Percentiles rank a stretch among this genome's conserved stretches.
Evolutionary conservation across 192 early-diverging fungal genomes (phyloP).

Genomic region (Bifiguratus adelaidae): DNA sequence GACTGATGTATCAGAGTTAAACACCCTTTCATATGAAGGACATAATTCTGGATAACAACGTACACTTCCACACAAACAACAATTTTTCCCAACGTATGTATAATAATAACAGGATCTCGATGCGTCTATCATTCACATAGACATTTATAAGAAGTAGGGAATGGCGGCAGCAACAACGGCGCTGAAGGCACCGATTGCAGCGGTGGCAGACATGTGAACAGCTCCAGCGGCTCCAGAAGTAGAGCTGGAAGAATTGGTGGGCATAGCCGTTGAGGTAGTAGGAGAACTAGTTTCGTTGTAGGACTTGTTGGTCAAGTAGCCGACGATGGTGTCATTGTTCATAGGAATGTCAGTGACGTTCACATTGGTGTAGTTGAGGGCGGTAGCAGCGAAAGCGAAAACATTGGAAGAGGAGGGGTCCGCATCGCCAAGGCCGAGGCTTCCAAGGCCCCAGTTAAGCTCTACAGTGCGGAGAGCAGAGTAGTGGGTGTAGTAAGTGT

Average conservation of each 20-base stretch:
- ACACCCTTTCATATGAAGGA: no score
- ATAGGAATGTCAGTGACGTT: constrained; percentile 15
- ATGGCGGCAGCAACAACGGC: not conserved
- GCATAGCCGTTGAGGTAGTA: not conserved
- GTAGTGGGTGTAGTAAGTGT: constrained; percentile 54
- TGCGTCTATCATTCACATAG: no score
- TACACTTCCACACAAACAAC: no score
- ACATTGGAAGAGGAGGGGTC: constrained; percentile 30
- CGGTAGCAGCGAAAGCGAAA: constrained; percentile 22
- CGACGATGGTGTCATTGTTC: constrained; percentile 22
- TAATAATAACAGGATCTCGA: no score
- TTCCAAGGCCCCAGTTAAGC: constrained; percentile 49
- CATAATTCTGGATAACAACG: no score
- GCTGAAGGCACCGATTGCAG: constrained; percentile 1
- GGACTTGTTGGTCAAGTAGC: constrained; percentile 16
- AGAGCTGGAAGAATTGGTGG: not conserved
- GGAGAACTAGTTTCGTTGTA: constrained; percentile 5
- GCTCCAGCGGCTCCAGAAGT: no score
- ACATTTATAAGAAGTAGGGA: no score
- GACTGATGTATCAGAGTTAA: no score
- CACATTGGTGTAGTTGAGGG: constrained; percentile 20
- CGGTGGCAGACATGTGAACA: not conserved
- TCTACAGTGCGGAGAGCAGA: constrained; percentile 50
- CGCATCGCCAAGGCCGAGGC: constrained; percentile 42
- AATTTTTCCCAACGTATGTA: no score